These are phyloP conservation scores for Cylindrotheca fusiformis DNA, from an alignment of 108 stramenopile genomes.

Conservation along the genomic window DNA sequence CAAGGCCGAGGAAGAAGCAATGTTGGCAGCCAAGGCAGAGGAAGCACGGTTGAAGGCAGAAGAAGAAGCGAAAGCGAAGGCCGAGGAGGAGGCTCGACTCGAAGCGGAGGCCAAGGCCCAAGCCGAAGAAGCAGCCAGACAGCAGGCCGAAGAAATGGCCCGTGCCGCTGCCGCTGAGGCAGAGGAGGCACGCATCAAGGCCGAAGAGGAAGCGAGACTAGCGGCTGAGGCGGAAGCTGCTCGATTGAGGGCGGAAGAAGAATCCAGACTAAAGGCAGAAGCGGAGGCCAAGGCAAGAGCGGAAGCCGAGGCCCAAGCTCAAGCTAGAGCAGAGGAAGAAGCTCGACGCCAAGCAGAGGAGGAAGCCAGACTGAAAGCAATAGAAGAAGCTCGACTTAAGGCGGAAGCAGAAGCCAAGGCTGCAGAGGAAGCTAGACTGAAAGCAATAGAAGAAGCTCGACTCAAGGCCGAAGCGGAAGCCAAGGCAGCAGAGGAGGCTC, in stretches of 20 bases:
- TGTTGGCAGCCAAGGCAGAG: too few relatives aligned
- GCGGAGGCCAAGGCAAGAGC: background rate
- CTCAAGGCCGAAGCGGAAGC: conserved; percentile 1
- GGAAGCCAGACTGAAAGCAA: background rate
- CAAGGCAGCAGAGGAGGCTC: background rate
- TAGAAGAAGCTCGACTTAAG: background rate
- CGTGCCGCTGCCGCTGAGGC: too few relatives aligned
- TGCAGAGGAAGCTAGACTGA: background rate
- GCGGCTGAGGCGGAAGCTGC: background rate
- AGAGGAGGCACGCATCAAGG: background rate
- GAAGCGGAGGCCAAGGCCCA: too few relatives aligned
- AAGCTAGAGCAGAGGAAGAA: background rate
- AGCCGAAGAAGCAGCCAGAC: too few relatives aligned
- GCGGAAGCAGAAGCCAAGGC: conserved; percentile 1
- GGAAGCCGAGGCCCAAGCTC: background rate
- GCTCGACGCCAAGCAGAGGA: background rate
- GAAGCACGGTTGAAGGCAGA: too few relatives aligned
- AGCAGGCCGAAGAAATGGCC: too few relatives aligned
- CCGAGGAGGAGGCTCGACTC: too few relatives aligned
- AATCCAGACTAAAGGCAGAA: too few relatives aligned
- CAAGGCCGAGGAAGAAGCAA: background rate
- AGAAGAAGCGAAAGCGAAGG: too few relatives aligned
- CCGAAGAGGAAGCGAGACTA: background rate
- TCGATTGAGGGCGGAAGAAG: background rate
- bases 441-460: background rate